Base-by-base conservation (phyloP, 768 basidiomycete species). In the Leucogyrophana mollusca region DNA sequence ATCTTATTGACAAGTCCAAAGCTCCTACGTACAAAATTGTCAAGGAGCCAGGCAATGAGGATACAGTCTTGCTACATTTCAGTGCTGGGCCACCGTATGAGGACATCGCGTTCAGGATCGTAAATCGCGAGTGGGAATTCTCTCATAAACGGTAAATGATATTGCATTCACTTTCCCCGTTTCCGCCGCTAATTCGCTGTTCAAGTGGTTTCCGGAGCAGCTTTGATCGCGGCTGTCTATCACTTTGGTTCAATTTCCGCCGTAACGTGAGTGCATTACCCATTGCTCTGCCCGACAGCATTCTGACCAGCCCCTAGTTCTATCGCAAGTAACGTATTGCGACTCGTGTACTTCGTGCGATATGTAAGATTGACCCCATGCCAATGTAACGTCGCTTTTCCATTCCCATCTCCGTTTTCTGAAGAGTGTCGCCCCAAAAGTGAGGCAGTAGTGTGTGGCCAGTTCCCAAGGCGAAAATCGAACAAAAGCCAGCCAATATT, bases 91-190 rank as follows among this genome's bases (percentile, higher is more conserved):
- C 95, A 42, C 95, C 95, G 0, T 99, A 99, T 62, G 95, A 99
- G 68, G 96, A 98, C 55, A 94, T 98, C 51, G 96, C 96, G 7
- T 99, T 99, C 74, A 80, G 92, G 50, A 95, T 99, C 50, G 95
- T 99, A 48, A 92, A 96, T 58, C 80, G 92, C 44, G 94, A 96
- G 65, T 99, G 96, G 96, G 96, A 98, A 57, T 95, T 90, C 66
- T 94, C 92, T 32, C 94, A 98, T 60, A 96, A 95, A 73, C 82
- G 92, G 91, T 90, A 63, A 44, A 70, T 50, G 23, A 18, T 18
- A 50, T 43, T 40, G 10, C 32, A 14, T 40, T 18, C 37, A 30
- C 33, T 13, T 38, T 51, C 22, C 50, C n/a, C n/a, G n/a, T 65
- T 17, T 36, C 21, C 51, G 46, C 51, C 49, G 25, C 39, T 57